These are phyloP conservation scores for Dryas integrifolia DNA, from an alignment of 331 rosid genomes.

Conservation along the genomic window DNA sequence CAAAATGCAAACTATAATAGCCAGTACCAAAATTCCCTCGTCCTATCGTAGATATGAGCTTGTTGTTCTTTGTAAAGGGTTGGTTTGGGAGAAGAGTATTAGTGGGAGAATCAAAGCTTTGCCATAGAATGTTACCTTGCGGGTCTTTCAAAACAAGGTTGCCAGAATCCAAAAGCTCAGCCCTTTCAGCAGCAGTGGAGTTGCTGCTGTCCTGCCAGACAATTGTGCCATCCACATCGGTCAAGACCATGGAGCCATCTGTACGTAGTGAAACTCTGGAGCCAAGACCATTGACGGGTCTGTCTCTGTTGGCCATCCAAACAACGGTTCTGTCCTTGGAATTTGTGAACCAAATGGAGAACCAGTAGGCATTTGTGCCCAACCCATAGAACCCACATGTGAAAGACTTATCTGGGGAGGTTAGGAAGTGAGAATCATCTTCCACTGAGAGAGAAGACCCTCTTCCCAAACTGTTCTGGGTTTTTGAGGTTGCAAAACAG, in stretches of 20 bases:
- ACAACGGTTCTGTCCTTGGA: slow-evolving; percentile 5
- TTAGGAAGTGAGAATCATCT: not conserved
- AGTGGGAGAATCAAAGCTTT: slow-evolving; percentile 32
- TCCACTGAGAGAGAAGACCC: slow-evolving; percentile 7
- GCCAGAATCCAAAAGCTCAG: slow-evolving; percentile 14
- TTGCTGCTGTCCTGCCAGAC: slow-evolving; percentile 2
- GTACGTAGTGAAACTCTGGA: slow-evolving; percentile 6
- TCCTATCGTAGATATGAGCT: not conserved
- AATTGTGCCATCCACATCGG: not conserved
- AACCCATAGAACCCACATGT: slow-evolving; percentile 4
- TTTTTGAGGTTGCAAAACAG: not conserved
- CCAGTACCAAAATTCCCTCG: slow-evolving; percentile 2
- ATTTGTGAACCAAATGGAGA: slow-evolving; percentile 25
- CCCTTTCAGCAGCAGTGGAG: not conserved
- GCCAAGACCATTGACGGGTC: slow-evolving; percentile 12
- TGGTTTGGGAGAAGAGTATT: slow-evolving; percentile 28
- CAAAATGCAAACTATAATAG: not conserved
- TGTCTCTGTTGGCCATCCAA: slow-evolving; percentile 30
- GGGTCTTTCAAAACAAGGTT: slow-evolving; percentile 13
- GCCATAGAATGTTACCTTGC: slow-evolving; percentile 2
- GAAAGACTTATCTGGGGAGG: not conserved
- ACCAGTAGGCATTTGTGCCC: slow-evolving; percentile 21
- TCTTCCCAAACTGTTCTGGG: not conserved
- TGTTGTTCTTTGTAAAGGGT: not conserved
- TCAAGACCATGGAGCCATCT: slow-evolving; percentile 14